These are phyloP conservation scores for Botryobasidium botryosum DNA, from an alignment of 768 basidiomycete genomes.

Conservation along the genomic window DNA sequence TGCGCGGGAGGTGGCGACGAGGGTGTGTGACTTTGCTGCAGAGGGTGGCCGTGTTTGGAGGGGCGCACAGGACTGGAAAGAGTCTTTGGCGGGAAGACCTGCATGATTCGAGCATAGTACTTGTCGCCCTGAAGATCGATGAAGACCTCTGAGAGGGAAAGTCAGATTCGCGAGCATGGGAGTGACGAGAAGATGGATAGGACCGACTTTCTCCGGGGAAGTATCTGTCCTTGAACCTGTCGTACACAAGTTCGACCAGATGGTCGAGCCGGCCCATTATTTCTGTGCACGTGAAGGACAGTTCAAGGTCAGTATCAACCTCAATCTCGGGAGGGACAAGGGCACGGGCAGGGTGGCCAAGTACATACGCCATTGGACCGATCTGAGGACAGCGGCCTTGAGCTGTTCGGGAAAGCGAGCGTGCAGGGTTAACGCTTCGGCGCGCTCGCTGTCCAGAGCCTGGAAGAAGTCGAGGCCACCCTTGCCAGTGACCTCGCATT, in stretches of 20 bases:
- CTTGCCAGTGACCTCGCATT: slow-evolving; percentile 95
- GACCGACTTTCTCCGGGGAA: slow-evolving; percentile 77
- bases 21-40: slow-evolving; percentile 7
- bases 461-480: slow-evolving; percentile 87
- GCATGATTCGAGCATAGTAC: slow-evolving; percentile 59
- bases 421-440: slow-evolving; percentile 80
- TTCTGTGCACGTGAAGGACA: slow-evolving; percentile 33
- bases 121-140: slow-evolving; percentile 80
- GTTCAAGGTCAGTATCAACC: neutral
- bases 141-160: slow-evolving; percentile 44
- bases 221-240: slow-evolving; percentile 92
- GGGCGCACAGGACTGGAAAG: slow-evolving; percentile 7
- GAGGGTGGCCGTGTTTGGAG: neutral
- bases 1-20: slow-evolving; percentile 6
- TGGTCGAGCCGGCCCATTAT: slow-evolving; percentile 93
- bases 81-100: slow-evolving; percentile 38
- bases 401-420: slow-evolving; percentile 83
- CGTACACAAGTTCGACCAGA: slow-evolving; percentile 85
- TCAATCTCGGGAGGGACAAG: slow-evolving; percentile 12
- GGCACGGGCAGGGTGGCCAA: slow-evolving; percentile 12
- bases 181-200: neutral
- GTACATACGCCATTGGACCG: slow-evolving; percentile 92
- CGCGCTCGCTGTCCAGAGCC: slow-evolving; percentile 78
- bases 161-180: slow-evolving; percentile 8
- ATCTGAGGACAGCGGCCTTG: slow-evolving; percentile 77